These are phyloP conservation scores for Leishmania gerbilli DNA, from an alignment of 208 protist species.

Conservation along the genomic window DNA sequence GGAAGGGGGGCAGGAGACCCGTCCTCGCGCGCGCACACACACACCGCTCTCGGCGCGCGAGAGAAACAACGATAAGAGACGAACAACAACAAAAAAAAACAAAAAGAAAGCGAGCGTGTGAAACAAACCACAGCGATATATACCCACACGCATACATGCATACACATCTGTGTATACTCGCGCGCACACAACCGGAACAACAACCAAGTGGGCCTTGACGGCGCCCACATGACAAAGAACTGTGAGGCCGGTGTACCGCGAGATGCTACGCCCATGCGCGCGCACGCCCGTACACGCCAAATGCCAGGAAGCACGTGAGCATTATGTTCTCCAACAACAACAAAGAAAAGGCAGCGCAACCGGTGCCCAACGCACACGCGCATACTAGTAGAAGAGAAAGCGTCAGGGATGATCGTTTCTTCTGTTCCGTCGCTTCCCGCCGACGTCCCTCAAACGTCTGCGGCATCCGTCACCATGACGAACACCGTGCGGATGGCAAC, in stretches of 20 bases:
- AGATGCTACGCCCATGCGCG: not conserved
- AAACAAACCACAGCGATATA: too few species aligned
- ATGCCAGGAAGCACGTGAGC: not conserved
- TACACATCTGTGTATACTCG: not conserved
- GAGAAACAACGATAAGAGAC: too few species aligned
- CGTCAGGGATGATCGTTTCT: not conserved
- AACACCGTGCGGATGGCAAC: conserved; percentile 30
- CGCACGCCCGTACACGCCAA: not conserved
- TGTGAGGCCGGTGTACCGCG: not conserved
- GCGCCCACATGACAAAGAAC: not conserved
- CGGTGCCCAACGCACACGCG: not conserved
- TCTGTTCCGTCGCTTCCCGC: too few species aligned
- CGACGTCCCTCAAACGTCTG: not conserved
- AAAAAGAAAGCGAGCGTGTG: too few species aligned
- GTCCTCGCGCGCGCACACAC: not conserved
- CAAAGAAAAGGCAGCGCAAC: not conserved
- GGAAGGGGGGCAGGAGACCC: not conserved
- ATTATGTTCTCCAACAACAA: not conserved
- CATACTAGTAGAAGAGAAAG: not conserved
- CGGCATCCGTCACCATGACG: conserved; percentile 5
- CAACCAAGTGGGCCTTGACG: not conserved
- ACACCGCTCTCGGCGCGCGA: too few species aligned
- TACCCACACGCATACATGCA: too few species aligned
- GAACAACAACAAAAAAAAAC: too few species aligned
- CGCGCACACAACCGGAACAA: not conserved